Conservation (phyloP, 257 asterid species). For the Eustoma russellianum region DNA sequence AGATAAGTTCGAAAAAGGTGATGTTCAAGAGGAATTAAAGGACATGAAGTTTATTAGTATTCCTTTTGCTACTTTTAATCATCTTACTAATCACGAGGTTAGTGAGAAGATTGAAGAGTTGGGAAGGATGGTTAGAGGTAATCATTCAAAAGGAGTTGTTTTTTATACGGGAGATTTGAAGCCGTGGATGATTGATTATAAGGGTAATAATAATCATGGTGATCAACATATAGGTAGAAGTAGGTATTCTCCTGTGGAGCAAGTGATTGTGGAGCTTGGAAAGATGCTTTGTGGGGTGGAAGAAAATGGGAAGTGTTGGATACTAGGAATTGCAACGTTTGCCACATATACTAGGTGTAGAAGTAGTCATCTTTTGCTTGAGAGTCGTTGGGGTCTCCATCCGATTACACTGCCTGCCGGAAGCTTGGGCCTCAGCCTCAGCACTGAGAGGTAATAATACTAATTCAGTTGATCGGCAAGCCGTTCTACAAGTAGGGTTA, state of each 20-base stretch:
- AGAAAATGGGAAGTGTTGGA: conserved; percentile 51
- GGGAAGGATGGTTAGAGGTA: conserved; percentile 39
- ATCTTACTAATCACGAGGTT: conserved; percentile 48
- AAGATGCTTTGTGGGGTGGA: conserved; percentile 39
- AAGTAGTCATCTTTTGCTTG: conserved; percentile 54
- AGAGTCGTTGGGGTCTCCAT: conserved; percentile 61
- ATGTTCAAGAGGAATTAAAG: conserved; percentile 35
- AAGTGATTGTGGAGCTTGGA: conserved; percentile 71
- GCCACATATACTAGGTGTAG: conserved; percentile 62
- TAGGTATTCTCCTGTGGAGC: conserved; percentile 65
- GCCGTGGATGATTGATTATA: conserved; percentile 57
- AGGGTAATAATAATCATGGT: conserved; percentile 10
- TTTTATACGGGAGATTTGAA: conserved; percentile 73
- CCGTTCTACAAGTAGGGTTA: too few relatives aligned
- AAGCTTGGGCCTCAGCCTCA: conserved; percentile 51
- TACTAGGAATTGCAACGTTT: conserved; percentile 72
- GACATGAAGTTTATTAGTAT: conserved; percentile 52
- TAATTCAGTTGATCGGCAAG: background rate
- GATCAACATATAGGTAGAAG: conserved; percentile 22
- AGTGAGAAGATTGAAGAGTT: conserved; percentile 55
- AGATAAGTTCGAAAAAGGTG: conserved; percentile 43
- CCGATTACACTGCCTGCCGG: conserved; percentile 64
- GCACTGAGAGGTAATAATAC: conserved; percentile 35
- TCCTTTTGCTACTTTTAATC: conserved; percentile 42
- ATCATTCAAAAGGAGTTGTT: conserved; percentile 51